Evolutionary conservation across 352 stramenopile genomes (phyloP).

Genomic region (Nothophytophthora sp.): DNA sequence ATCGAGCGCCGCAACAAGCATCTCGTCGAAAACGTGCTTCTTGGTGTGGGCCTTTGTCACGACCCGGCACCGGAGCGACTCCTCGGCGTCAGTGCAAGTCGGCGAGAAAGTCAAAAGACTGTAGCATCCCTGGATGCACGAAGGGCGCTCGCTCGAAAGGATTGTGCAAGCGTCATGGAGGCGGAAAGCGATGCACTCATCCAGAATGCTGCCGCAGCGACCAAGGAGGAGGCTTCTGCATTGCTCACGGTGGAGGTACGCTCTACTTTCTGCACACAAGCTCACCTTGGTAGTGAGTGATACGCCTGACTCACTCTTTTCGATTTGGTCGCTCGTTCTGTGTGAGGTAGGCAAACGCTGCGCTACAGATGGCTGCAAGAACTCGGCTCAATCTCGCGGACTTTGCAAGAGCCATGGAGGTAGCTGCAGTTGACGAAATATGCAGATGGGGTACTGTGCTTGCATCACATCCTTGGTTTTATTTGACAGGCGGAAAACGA

Average conservation of each 20-base stretch:
- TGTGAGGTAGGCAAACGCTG: constrained; percentile 62
- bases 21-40: constrained; percentile 36
- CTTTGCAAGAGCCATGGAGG: constrained; percentile 88
- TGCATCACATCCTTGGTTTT: background rate
- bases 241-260: constrained; percentile 74
- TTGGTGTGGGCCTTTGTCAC: constrained; percentile 24
- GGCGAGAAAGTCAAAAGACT: constrained; percentile 69
- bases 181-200: constrained; percentile 75
- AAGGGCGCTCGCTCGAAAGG: constrained; percentile 81
- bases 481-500: constrained; percentile 56
- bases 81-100: constrained; percentile 31
- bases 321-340: background rate
- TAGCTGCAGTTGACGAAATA: constrained; percentile 7
- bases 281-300: too few relatives aligned
- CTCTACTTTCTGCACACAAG: background rate
- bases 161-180: constrained; percentile 85
- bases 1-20: constrained; percentile 6
- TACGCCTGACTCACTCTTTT: background rate
- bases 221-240: constrained; percentile 85
- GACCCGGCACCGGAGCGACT: background rate
- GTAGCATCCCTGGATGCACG: constrained; percentile 59
- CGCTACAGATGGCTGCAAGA: constrained; percentile 58
- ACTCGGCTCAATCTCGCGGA: constrained; percentile 80
- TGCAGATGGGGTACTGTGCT: background rate
- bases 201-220: constrained; percentile 66